Evolutionary conservation across 2,329 filamentous ascomycete genomes (phyloP), one percentile per base, ranked within the genome.

Genomic region (Colletotrichum australisinense): DNA sequence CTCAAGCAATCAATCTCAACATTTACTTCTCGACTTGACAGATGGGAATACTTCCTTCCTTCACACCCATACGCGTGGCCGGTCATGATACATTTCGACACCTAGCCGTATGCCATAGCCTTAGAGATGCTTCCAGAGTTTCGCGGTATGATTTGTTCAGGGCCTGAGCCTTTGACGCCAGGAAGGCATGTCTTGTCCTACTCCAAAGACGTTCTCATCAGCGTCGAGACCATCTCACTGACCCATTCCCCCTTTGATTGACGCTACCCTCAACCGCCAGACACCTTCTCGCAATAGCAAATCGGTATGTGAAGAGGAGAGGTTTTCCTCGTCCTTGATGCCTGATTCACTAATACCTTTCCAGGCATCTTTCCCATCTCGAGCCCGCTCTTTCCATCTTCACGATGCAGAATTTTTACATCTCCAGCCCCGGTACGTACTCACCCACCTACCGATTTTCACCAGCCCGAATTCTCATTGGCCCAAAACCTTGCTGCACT

Each of bases 381-480:
- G 14, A 53, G 12, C 46, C 62, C 62, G 46, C 62, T 64, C 62
- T 38, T 64, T 53, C 49, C 62, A 53, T 49, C 46, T 53, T 64
- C 52, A 38, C 46, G 62, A 64, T 64, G 62, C 28, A 38, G 46
- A 64, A 7, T 55, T 64, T 53, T 38, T 35, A 22, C 35, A 28
- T 6, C 14, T 9, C 26, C 5, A 22, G 16, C 11, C 12, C 4
- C n/a, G 49, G 58, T 69, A 72, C 69, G 65, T 72, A 58, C 53
- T 42, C 64, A 19, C 4, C 14, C 9, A 11, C 38, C 16, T 19
- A 32, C 9, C 26, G 16, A 35, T 60, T 58, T 60, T 6, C 49
- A 6, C 26, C 11, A 5, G 6, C 38, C 64, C 35, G 16, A 16
- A 26, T 52, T 69, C 49, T 55, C 56, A 73, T 73, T 73, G 71